These are phyloP conservation scores for Pleurotus salmoneostramineus DNA, from an alignment of 768 basidiomycete genomes.

Conservation along the genomic window DNA sequence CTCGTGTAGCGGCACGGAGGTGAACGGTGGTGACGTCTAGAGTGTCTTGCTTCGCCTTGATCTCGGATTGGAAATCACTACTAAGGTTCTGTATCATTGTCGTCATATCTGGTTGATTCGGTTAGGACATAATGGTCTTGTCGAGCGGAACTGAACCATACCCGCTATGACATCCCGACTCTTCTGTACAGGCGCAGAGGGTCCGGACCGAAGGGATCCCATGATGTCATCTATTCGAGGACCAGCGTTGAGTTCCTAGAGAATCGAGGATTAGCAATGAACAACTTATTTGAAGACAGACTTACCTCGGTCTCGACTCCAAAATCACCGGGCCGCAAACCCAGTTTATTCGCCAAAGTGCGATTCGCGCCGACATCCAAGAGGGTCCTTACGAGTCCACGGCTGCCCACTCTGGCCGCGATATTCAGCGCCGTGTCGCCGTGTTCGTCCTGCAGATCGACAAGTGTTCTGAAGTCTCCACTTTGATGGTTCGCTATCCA, in stretches of 20 bases:
- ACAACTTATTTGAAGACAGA: background rate
- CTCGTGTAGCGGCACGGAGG: conserved; percentile 84
- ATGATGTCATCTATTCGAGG: conserved; percentile 79
- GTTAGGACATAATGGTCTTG: conserved; percentile 6
- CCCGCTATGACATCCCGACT: conserved; percentile 85
- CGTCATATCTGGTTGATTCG: conserved; percentile 63
- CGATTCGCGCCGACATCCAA: conserved; percentile 93
- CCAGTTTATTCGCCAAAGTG: conserved; percentile 86
- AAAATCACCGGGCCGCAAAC: conserved; percentile 90
- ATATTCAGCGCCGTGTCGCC: conserved; percentile 97
- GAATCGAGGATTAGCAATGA: background rate
- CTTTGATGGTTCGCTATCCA: conserved; percentile 79
- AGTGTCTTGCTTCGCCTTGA: conserved; percentile 81
- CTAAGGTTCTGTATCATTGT: conserved; percentile 77
- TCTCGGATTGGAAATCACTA: conserved; percentile 76
- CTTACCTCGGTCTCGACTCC: conserved; percentile 89
- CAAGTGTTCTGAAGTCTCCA: conserved; percentile 72
- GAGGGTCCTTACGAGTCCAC: conserved; percentile 79
- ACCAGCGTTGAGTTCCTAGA: conserved; percentile 65
- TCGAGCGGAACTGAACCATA: conserved; percentile 19
- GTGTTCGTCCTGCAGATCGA: conserved; percentile 91
- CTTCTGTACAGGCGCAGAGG: conserved; percentile 77
- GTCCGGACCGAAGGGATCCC: conserved; percentile 66
- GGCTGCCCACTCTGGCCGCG: conserved; percentile 90
- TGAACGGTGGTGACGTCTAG: conserved; percentile 87